Conservation (phyloP, 2,329 filamentous ascomycete genomes). For the Lomentospora prolificans region DNA sequence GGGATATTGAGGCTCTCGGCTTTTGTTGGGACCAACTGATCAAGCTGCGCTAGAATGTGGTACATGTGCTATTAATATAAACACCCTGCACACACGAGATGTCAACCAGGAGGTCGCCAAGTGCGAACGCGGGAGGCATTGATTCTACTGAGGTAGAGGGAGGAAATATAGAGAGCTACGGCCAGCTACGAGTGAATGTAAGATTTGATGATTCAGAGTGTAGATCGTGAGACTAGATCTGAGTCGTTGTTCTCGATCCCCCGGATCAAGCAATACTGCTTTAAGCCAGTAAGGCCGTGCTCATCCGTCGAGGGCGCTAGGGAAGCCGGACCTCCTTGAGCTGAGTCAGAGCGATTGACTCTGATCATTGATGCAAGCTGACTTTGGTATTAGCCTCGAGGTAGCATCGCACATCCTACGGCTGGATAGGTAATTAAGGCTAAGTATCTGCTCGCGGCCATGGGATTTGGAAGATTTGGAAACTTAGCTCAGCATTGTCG, state of each 20-base stretch:
- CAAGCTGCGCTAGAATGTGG: no score
- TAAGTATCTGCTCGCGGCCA: no score
- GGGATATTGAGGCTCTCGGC: not conserved
- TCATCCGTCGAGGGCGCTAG: no score
- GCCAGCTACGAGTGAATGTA: not conserved
- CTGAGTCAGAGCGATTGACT: no score
- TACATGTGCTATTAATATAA: not conserved
- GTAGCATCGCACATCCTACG: not conserved
- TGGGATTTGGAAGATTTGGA: no score
- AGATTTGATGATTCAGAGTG: not conserved
- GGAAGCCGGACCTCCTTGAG: no score
- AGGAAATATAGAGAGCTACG: not conserved
- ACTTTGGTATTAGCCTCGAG: not conserved
- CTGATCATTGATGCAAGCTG: no score
- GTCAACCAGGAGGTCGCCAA: not conserved
- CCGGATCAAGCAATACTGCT: not conserved
- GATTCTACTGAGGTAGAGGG: not conserved
- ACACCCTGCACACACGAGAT: not conserved
- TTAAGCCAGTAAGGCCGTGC: not conserved
- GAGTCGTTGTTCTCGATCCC: not conserved
- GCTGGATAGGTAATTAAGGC: no score
- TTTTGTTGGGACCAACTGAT: conserved; percentile 3
- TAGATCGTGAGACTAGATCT: not conserved
- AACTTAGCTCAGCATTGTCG: no score
- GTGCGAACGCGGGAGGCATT: not conserved